These are phyloP conservation scores for Puccinia novopanici DNA, from an alignment of 1,284 basidiomycete genomes.

Conservation along the genomic window DNA sequence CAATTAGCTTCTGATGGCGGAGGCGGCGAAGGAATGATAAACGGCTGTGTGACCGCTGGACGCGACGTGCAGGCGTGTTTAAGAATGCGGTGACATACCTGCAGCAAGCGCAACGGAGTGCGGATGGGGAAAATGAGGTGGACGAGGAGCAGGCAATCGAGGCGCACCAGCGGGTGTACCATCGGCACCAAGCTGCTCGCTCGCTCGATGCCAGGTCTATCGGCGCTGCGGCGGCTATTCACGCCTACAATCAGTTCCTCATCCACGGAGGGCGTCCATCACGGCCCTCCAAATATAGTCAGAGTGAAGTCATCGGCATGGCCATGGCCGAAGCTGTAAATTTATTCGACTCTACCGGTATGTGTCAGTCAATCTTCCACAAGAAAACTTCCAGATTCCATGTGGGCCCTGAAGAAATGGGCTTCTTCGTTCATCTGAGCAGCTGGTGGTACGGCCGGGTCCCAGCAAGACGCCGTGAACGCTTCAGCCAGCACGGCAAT, in stretches of 20 bases:
- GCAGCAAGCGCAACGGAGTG: neutral
- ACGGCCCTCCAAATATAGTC: neutral
- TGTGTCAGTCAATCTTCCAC: neutral
- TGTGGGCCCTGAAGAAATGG: too few species aligned
- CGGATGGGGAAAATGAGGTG: constrained; percentile 8
- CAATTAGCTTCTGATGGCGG: neutral
- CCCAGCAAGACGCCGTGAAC: constrained; percentile 40
- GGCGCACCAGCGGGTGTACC: constrained; percentile 28
- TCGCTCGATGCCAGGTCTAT: constrained; percentile 33
- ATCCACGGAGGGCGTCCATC: neutral
- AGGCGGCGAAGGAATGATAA: too few species aligned
- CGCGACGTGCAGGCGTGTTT: constrained; percentile 33
- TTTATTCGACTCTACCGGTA: constrained; percentile 41
- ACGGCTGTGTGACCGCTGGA: neutral
- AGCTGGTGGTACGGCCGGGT: constrained; percentile 18
- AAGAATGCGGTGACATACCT: constrained; percentile 17
- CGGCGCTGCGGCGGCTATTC: constrained; percentile 35
- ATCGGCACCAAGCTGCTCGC: constrained; percentile 10
- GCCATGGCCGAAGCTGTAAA: constrained; percentile 44
- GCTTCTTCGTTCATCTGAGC: neutral
- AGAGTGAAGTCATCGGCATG: constrained; percentile 30
- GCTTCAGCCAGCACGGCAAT: constrained; percentile 22
- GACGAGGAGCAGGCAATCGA: constrained; percentile 13
- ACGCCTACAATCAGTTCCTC: constrained; percentile 36
- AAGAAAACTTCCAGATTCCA: too few species aligned